Percentiles rank a stretch among this genome's conserved stretches.
These are phyloP conservation scores for Diutina pseudorugosa DNA, from an alignment of 1,139 yeast species.

Conservation along the genomic window DNA sequence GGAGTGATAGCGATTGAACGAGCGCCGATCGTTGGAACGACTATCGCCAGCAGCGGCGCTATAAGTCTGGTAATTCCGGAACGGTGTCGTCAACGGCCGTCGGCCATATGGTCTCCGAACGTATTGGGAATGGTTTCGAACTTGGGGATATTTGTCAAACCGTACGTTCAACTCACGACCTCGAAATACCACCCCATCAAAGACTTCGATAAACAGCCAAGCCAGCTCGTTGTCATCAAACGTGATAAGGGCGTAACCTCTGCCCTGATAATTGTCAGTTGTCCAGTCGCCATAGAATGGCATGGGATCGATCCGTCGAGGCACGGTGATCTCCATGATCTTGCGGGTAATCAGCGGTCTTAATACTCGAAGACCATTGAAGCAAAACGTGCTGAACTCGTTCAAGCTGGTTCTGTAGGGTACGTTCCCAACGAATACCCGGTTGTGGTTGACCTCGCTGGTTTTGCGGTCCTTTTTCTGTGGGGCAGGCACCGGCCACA, in stretches of 20 bases:
- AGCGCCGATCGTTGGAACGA: too few relatives aligned
- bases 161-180: constrained; percentile 53
- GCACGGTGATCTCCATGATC: constrained; percentile 46
- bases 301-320: constrained; percentile 14
- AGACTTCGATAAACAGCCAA: constrained; percentile 32
- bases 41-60: too few relatives aligned
- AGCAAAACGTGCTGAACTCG: background rate
- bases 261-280: constrained; percentile 7
- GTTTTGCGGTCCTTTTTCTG: background rate
- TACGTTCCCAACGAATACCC: constrained; percentile 43
- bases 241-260: constrained; percentile 59
- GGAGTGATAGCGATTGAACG: too few relatives aligned
- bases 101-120: too few relatives aligned
- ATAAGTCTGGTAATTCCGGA: too few relatives aligned
- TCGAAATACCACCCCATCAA: constrained; percentile 40
- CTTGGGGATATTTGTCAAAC: constrained; percentile 33
- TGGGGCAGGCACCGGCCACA: background rate
- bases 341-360: constrained; percentile 6
- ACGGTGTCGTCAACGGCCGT: too few relatives aligned
- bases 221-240: constrained; percentile 40
- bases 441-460: constrained; percentile 16
- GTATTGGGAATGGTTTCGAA: background rate
- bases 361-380: background rate
- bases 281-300: background rate
- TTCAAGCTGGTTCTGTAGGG: constrained; percentile 44